Base-by-base conservation (phyloP, 163 green algal genomes). In the Coccomyxa subellipsoidea region DNA sequence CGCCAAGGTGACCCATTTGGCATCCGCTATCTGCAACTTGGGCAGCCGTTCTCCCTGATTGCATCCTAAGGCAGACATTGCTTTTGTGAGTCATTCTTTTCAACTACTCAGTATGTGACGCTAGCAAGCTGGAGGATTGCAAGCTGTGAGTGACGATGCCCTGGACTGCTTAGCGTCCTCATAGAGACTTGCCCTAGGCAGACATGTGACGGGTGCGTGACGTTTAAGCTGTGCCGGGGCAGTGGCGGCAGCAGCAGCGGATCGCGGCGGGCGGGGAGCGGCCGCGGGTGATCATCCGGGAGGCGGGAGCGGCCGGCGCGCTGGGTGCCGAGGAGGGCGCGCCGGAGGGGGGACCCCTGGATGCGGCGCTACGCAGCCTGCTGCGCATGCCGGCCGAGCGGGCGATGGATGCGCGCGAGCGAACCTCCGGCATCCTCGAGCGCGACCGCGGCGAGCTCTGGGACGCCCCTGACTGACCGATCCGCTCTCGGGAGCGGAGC, bases 1-100 rank as follows among this genome's bases (percentile, higher is more conserved):
- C 70, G 84, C 80, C 8, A 85, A 87, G 84, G 84, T 85, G 34
- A 32, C n/a, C n/a, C n/a, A n/a, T n/a, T n/a, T n/a, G n/a, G n/a
- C n/a, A n/a, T n/a, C n/a, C n/a, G n/a, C n/a, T n/a, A n/a, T n/a
- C n/a, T n/a, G n/a, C n/a, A n/a, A n/a, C n/a, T n/a, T n/a, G n/a
- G n/a, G n/a, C n/a, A n/a, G n/a, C n/a, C n/a, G n/a, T n/a, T n/a
- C n/a, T n/a, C n/a, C n/a, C n/a, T n/a, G n/a, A n/a, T n/a, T n/a
- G n/a, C n/a, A n/a, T n/a, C n/a, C n/a, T n/a, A n/a, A n/a, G n/a
- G n/a, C n/a, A n/a, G n/a, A n/a, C n/a, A n/a, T n/a, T n/a, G n/a
- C n/a, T n/a, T n/a, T n/a, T n/a, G n/a, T n/a, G n/a, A n/a, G n/a
- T n/a, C n/a, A n/a, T n/a, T n/a, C n/a, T n/a, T n/a, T n/a, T n/a